Percentiles rank a stretch among this genome's conserved stretches.
Conservation (phyloP, 768 basidiomycete genomes). For the Boletus tylopilopsis region DNA sequence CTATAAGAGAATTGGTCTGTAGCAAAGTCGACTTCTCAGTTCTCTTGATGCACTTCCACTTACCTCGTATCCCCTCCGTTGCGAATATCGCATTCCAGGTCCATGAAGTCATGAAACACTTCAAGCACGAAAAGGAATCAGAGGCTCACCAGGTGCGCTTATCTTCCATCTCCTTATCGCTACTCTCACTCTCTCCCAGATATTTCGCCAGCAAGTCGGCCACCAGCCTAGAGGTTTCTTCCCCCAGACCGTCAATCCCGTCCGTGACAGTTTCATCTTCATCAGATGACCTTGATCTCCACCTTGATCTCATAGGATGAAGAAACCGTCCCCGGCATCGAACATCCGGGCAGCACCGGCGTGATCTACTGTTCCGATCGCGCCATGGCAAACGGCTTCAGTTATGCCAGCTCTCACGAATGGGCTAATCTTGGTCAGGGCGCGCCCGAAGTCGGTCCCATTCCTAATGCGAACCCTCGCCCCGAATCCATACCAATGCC, state of each 20-base stretch:
- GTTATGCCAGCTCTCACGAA: slow-evolving; percentile 67
- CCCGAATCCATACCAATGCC: slow-evolving; percentile 63
- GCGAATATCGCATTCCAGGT: slow-evolving; percentile 50
- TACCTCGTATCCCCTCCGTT: slow-evolving; percentile 29
- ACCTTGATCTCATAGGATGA: slow-evolving; percentile 52
- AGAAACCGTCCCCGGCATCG: slow-evolving; percentile 86
- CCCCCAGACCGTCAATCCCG: slow-evolving; percentile 71
- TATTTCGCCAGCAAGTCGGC: slow-evolving; percentile 69
- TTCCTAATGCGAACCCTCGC: slow-evolving; percentile 70
- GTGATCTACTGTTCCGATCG: slow-evolving; percentile 90
- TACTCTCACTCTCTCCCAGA: slow-evolving; percentile 39
- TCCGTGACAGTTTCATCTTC: slow-evolving; percentile 29
- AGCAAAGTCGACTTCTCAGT: background rate
- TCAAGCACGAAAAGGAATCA: slow-evolving; percentile 77
- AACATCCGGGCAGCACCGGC: slow-evolving; percentile 63
- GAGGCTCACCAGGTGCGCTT: slow-evolving; percentile 79
- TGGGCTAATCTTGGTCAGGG: slow-evolving; percentile 94
- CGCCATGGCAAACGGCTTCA: slow-evolving; percentile 94
- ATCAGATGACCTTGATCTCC: background rate
- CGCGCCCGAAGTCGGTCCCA: slow-evolving; percentile 83
- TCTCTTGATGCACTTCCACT: slow-evolving; percentile 26
- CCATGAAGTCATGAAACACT: slow-evolving; percentile 60
- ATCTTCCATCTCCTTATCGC: slow-evolving; percentile 1
- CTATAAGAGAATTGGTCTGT: slow-evolving; percentile 43
- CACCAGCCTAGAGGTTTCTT: slow-evolving; percentile 62